These are phyloP conservation scores for Starmerella potacharoeniae DNA, from an alignment of 805 yeast genomes.

Conservation along the genomic window DNA sequence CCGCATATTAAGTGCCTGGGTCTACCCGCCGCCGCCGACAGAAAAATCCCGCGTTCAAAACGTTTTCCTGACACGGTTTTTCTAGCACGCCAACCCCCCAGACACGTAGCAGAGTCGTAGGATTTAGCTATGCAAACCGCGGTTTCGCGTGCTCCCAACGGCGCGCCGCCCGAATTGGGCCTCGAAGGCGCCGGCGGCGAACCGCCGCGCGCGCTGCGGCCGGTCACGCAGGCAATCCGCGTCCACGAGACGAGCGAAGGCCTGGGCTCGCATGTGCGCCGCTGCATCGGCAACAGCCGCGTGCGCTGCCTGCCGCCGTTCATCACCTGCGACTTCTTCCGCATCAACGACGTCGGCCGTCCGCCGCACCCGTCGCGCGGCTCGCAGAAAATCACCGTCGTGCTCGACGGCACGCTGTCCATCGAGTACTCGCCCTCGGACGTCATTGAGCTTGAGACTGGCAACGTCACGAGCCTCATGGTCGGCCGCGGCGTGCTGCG, in stretches of 20 bases:
- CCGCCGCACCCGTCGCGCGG: conserved; percentile 23
- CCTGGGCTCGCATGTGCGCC: conserved; percentile 11
- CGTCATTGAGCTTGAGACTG: conserved; percentile 17
- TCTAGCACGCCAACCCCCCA: no score
- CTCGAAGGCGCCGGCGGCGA: neutral
- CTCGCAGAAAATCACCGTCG: conserved; percentile 16
- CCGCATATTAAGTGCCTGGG: neutral
- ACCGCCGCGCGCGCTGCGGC: conserved; percentile 30
- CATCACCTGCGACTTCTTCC: conserved; percentile 20
- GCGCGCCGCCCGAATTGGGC: neutral
- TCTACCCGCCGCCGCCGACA: no score
- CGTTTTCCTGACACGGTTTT: no score
- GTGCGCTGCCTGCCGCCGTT: conserved; percentile 22
- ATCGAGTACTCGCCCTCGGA: conserved; percentile 19
- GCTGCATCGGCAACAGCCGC: conserved; percentile 14
- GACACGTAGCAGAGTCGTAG: neutral
- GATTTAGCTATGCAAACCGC: neutral
- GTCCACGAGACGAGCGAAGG: conserved; percentile 18
- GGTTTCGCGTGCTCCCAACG: neutral
- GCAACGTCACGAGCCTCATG: conserved; percentile 21
- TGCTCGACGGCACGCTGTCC: conserved; percentile 13
- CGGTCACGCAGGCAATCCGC: conserved; percentile 7
- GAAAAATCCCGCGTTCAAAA: no score
- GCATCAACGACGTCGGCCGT: conserved; percentile 15
- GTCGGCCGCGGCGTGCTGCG: conserved; percentile 21